A percentile compares a stretch with the other conserved stretches of the same genome.
Conservation (phyloP, 306 rosid species). For the Senna siamea region DNA sequence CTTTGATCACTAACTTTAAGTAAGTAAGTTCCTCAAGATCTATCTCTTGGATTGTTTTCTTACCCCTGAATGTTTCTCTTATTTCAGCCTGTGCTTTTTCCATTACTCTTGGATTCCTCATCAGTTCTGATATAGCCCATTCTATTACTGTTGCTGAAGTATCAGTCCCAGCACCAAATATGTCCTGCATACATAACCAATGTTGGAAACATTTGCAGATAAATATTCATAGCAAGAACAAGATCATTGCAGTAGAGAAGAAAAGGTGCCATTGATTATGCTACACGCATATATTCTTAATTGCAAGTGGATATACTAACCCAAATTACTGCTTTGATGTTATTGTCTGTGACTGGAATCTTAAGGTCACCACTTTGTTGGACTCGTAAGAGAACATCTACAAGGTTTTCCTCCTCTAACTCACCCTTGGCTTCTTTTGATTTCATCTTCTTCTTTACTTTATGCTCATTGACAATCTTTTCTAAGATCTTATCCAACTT, state of each 20-base stretch:
- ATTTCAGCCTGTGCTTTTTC: constrained; percentile 40
- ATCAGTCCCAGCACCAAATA: constrained; percentile 40
- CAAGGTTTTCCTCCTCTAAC: background rate
- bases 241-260: background rate
- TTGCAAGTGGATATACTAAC: constrained; percentile 32
- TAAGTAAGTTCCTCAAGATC: constrained; percentile 28
- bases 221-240: background rate
- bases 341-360: constrained; percentile 35
- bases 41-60: background rate
- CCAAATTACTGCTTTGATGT: constrained; percentile 42
- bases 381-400: constrained; percentile 34
- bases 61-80: constrained; percentile 30
- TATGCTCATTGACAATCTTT: constrained; percentile 20
- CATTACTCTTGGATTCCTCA: constrained; percentile 40
- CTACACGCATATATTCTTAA: too few relatives aligned
- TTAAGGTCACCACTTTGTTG: constrained; percentile 23
- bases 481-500: constrained; percentile 38
- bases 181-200: constrained; percentile 25
- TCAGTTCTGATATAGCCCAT: constrained; percentile 44
- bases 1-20: constrained; percentile 41
- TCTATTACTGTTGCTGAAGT: constrained; percentile 36
- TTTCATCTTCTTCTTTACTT: constrained; percentile 1
- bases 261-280: too few relatives aligned
- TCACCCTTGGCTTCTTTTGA: background rate
- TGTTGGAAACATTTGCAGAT: background rate